Percentiles rank a stretch among this genome's conserved stretches.
Evolutionary conservation across 1,284 basidiomycete species (phyloP).

Genomic region (Pascua guehoae): DNA sequence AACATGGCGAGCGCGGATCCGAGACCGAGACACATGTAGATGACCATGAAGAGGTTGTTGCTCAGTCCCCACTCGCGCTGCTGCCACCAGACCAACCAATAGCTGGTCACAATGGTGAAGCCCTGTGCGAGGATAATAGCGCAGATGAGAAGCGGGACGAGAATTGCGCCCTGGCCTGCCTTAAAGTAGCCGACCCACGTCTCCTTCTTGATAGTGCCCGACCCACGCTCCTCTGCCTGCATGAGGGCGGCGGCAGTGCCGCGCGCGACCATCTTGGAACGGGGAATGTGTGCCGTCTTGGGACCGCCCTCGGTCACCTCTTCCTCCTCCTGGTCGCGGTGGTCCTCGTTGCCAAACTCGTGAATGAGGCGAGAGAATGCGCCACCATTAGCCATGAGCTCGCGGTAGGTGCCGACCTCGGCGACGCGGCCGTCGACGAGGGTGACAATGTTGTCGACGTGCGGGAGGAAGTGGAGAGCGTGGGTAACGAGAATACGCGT

Average conservation of each 20-base stretch:
- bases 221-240: slow-evolving; percentile 50
- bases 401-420: slow-evolving; percentile 70
- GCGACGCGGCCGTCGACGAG: slow-evolving; percentile 65
- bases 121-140: slow-evolving; percentile 41
- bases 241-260: slow-evolving; percentile 47
- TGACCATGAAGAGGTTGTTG: slow-evolving; percentile 54
- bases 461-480: slow-evolving; percentile 51
- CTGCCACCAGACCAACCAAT: slow-evolving; percentile 73
- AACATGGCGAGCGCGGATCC: slow-evolving; percentile 54
- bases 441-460: slow-evolving; percentile 51
- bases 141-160: slow-evolving; percentile 53
- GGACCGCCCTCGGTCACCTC: slow-evolving; percentile 16
- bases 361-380: slow-evolving; percentile 69
- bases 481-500: slow-evolving; percentile 68
- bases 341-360: slow-evolving; percentile 61
- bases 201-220: slow-evolving; percentile 40
- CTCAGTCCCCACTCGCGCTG: slow-evolving; percentile 48
- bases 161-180: slow-evolving; percentile 52
- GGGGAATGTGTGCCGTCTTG: slow-evolving; percentile 15
- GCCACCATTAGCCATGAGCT: slow-evolving; percentile 60
- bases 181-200: slow-evolving; percentile 52
- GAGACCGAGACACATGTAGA: slow-evolving; percentile 57
- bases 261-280: slow-evolving; percentile 41
- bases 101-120: slow-evolving; percentile 45
- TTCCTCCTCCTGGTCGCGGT: slow-evolving; percentile 43